These are phyloP conservation scores for Solanum appendiculatum DNA, from an alignment of 257 asterid genomes.

Conservation along the genomic window DNA sequence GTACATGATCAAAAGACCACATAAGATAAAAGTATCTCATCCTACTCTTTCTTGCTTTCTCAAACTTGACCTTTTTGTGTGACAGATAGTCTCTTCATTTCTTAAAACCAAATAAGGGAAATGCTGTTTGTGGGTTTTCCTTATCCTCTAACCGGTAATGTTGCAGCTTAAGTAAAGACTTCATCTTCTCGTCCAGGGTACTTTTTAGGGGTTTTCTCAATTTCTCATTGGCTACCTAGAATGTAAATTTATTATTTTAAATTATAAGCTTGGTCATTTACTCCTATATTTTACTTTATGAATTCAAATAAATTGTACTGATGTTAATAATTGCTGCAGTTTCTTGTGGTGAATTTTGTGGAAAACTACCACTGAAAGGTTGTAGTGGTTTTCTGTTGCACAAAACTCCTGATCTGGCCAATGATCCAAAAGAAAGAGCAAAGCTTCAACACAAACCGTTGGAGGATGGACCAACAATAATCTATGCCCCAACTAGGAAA, in stretches of 20 bases:
- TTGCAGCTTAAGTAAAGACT: not conserved
- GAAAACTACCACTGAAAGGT: slow-evolving; percentile 17
- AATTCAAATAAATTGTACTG: not conserved
- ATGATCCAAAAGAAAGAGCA: slow-evolving; percentile 27
- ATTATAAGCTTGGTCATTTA: not conserved
- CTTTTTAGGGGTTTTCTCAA: not conserved
- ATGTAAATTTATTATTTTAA: not conserved
- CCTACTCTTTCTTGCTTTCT: not conserved
- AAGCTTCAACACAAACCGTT: slow-evolving; percentile 16
- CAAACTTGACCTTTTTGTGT: not conserved
- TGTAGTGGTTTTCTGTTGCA: slow-evolving; percentile 9
- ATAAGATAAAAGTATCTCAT: not conserved
- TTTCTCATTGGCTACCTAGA: not conserved
- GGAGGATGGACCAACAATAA: slow-evolving; percentile 54
- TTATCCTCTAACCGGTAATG: not conserved
- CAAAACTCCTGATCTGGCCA: slow-evolving; percentile 11
- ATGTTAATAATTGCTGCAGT: slow-evolving; percentile 29
- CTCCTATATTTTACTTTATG: not conserved
- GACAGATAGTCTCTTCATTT: not conserved
- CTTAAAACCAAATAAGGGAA: not conserved
- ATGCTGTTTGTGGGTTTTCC: not conserved
- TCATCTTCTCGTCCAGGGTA: not conserved
- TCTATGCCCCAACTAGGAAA: slow-evolving; percentile 70
- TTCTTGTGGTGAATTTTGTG: slow-evolving; percentile 60
- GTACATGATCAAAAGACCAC: not conserved